Base-by-base conservation (phyloP, 257 asterid species). In the Cruciata laevipes region DNA sequence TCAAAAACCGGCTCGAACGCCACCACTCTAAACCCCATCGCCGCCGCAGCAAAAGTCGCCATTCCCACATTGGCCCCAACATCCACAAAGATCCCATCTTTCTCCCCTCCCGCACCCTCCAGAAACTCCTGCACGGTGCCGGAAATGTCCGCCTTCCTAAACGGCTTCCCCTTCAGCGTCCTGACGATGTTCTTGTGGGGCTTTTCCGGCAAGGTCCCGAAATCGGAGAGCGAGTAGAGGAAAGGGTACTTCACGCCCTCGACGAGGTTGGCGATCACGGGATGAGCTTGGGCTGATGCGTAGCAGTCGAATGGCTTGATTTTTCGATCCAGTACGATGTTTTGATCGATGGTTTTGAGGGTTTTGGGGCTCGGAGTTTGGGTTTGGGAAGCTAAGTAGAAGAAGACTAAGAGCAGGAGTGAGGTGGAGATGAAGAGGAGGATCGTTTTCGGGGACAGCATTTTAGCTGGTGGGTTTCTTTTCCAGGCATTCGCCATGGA, bases 1-100 rank as follows among this genome's bases (percentile, higher is more conserved):
- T 94, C 99, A 37, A 88, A 82, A 72, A 94, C 96, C n/a, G 99
- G 99, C 80, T 94, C 99, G 69, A 90, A 94, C 0, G 99, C 96
- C 71, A 94, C 24, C 66, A 94, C 99, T 76, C 66, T 87, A 69
- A 94, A 90, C 60, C 99, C 99, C 99, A 88, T 94, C 0, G 86
- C 93, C 44, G 97, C 97, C 10, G 97, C 99, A 0, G 98, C 99
- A 72, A 90, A 90, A 65, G 77, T 87, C 3, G 99, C 98, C 98
- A 90, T 88, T 31, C 99, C 98, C 37, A 94, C 98, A 84, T 94
- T 90, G 20, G 98, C 98, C 30, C 99, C 99, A 47, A 92, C 96
- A 73, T 92, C 98, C 51, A 92, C 86, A 62, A 92, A 80, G 49
- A 86, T 63, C 67, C 96, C 99, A 20, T 69, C 62, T 42, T 71